phyloP scores from a whole-genome alignment of 805 yeast species.

The Komagataella ulmi region DNA sequence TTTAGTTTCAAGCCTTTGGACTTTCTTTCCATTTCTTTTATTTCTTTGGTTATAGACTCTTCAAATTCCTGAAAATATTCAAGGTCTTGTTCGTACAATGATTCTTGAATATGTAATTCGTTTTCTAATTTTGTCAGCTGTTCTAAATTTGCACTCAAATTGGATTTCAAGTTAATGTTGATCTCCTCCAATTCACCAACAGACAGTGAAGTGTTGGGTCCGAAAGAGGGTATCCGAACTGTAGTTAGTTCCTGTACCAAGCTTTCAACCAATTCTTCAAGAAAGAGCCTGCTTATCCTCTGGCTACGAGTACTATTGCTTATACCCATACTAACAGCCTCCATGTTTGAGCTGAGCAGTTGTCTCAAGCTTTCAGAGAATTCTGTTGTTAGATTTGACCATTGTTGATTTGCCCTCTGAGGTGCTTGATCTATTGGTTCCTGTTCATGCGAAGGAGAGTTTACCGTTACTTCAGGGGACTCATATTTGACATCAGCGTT shows the following conservation, averaged over 20 bases:
- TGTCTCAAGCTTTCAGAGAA: background rate
- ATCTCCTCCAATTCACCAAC: background rate
- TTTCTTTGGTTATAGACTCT: background rate
- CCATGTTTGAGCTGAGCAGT: background rate
- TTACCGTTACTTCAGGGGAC: background rate
- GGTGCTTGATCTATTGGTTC: background rate
- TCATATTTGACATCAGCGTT: background rate
- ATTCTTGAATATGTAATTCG: background rate
- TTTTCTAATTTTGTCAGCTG: background rate
- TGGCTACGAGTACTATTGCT: background rate
- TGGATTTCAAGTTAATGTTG: background rate
- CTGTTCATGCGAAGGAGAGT: background rate
- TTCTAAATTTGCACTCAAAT: background rate
- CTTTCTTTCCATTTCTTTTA: background rate
- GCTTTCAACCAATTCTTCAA: background rate
- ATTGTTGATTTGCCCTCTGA: background rate
- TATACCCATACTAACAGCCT: background rate
- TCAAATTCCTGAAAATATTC: background rate
- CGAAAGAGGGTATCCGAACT: background rate
- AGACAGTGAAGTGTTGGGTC: background rate
- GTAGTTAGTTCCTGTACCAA: background rate
- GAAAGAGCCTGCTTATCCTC: background rate
- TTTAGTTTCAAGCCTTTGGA: background rate
- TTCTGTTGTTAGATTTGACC: background rate
- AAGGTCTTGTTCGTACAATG: background rate